Conservation (phyloP, 2,329 filamentous ascomycete genomes). For the Colletotrichum sp. region DNA sequence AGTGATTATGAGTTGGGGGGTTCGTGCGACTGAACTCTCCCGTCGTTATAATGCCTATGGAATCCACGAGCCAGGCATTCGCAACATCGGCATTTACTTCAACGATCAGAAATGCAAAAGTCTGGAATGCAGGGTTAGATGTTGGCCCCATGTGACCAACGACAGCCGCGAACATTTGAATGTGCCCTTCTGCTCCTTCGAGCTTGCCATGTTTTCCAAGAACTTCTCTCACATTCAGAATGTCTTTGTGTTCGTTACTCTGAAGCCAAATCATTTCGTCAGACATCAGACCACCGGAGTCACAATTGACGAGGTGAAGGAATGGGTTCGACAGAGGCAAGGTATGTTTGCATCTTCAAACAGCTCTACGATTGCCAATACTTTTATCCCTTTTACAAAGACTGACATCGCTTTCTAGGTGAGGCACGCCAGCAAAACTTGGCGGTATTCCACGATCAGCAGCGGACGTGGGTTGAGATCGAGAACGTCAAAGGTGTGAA, state of each 20-base stretch:
- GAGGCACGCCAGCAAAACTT: not conserved
- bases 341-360: not conserved
- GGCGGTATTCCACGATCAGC: not conserved
- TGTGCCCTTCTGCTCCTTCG: not conserved
- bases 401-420: not conserved
- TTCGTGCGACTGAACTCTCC: not conserved
- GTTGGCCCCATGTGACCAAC: not conserved
- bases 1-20: accelerated
- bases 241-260: not conserved
- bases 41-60: not conserved
- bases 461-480: not conserved
- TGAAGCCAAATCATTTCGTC: not conserved
- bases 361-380: not conserved
- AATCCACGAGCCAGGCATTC: not conserved
- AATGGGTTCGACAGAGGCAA: not conserved
- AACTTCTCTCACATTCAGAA: not conserved
- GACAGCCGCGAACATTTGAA: not conserved
- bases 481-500: not conserved
- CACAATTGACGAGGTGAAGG: not conserved
- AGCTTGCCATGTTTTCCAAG: not conserved
- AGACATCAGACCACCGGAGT: not conserved
- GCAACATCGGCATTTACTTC: not conserved
- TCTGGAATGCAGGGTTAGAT: not conserved
- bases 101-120: not conserved
- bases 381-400: not conserved